These are phyloP conservation scores for Microstegium vimineum DNA, from an alignment of 176 grass and related monocot species.

Conservation along the genomic window DNA sequence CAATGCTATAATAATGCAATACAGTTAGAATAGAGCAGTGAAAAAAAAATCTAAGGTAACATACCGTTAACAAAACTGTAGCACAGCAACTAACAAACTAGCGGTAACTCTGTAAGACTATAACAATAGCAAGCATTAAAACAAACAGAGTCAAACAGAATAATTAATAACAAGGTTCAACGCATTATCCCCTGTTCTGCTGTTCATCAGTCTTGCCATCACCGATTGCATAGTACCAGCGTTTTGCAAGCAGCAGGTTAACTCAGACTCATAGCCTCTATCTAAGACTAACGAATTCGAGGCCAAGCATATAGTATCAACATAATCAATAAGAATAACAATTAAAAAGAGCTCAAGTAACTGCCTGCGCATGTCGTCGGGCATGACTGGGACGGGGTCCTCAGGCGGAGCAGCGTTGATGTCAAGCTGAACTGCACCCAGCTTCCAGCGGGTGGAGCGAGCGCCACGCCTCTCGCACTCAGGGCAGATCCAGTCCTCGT, in stretches of 20 bases:
- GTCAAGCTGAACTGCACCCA: conserved; percentile 54
- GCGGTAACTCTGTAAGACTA: neutral
- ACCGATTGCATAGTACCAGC: neutral
- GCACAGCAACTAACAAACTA: conserved; percentile 8
- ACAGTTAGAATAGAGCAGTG: neutral
- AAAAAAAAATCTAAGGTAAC: neutral
- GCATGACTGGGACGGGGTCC: conserved; percentile 24
- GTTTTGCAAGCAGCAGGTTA: neutral
- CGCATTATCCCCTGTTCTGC: neutral
- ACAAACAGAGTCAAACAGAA: conserved; percentile 9
- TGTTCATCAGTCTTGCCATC: neutral
- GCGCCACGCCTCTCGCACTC: conserved; percentile 69
- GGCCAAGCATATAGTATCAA: neutral
- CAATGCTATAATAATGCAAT: neutral
- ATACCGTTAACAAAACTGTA: neutral
- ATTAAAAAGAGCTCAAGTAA: conserved; percentile 20
- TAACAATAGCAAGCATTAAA: conserved; percentile 1
- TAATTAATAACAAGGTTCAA: conserved; percentile 18
- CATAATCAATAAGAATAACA: neutral
- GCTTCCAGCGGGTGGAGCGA: conserved; percentile 62
- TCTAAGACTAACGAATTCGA: neutral
- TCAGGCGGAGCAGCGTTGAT: conserved; percentile 82
- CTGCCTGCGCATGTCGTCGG: conserved; percentile 43
- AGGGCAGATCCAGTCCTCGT: conserved; percentile 86
- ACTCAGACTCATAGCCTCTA: neutral